Percentiles rank a stretch among this genome's conserved stretches.
These are phyloP conservation scores for Talaromyces adpressus DNA, from an alignment of 495 filamentous ascomycete genomes.

Conservation along the genomic window DNA sequence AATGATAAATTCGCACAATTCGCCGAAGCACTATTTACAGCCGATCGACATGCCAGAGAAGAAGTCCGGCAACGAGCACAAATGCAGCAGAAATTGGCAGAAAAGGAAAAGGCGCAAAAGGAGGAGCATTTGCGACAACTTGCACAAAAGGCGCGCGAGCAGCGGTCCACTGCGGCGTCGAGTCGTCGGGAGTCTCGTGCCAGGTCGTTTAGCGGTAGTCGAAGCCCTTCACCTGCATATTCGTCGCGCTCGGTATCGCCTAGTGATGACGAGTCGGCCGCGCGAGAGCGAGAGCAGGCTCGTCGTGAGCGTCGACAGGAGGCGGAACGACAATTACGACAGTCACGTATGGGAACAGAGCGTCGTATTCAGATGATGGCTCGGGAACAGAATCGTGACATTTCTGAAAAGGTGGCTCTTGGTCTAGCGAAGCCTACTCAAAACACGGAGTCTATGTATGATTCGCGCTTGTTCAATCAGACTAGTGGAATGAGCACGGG, in stretches of 20 bases:
- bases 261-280: conserved; percentile 57
- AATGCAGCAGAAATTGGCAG: conserved; percentile 95
- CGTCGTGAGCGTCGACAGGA: conserved; percentile 74
- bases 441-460: conserved; percentile 88
- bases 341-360: conserved; percentile 94
- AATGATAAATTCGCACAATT: conserved; percentile 99
- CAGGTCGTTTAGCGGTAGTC: conserved; percentile 40
- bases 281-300: conserved; percentile 65
- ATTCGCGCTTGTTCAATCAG: conserved; percentile 93
- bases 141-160: conserved; percentile 86
- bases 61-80: conserved; percentile 86
- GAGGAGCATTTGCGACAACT: conserved; percentile 87
- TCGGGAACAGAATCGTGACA: conserved; percentile 92
- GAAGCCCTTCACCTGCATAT: conserved; percentile 49
- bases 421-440: conserved; percentile 93
- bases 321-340: conserved; percentile 80
- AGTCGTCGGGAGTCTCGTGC: conserved; percentile 39
- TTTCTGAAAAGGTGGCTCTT: conserved; percentile 94
- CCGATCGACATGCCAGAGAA: conserved; percentile 89
- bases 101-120: conserved; percentile 91
- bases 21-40: conserved; percentile 86
- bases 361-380: conserved; percentile 84
- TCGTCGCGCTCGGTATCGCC: conserved; percentile 47
- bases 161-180: conserved; percentile 46
- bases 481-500: conserved; percentile 79